Evolutionary conservation across 2,329 filamentous ascomycete species (phyloP).

Genomic region (Penicillium sclerotiorum): DNA sequence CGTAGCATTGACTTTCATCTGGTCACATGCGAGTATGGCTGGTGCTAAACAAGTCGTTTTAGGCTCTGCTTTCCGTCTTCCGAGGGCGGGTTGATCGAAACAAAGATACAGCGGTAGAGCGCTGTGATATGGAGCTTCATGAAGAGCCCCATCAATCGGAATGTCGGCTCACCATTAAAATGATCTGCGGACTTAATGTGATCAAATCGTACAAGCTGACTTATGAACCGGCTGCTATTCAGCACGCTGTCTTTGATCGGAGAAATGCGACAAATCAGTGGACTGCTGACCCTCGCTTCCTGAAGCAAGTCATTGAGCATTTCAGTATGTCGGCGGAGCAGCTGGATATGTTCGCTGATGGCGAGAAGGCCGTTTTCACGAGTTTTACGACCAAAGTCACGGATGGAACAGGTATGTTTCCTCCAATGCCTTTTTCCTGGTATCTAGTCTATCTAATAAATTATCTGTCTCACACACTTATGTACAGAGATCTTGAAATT

Average conservation of each 20-base stretch:
- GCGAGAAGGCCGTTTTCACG: slow-evolving; percentile 62
- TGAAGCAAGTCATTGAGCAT: slow-evolving; percentile 65
- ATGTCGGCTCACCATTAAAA: slow-evolving; percentile 63
- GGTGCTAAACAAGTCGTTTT: not conserved
- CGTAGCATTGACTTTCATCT: too few species aligned
- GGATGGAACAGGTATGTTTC: slow-evolving; percentile 58
- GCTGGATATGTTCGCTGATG: slow-evolving; percentile 62
- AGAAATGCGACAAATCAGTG: slow-evolving; percentile 59
- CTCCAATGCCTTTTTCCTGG: not conserved
- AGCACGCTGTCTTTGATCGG: slow-evolving; percentile 66
- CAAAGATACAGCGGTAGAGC: slow-evolving; percentile 62
- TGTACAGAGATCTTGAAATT: slow-evolving; percentile 63
- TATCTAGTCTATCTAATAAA: too few species aligned
- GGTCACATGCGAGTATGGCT: too few species aligned
- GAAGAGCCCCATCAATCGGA: slow-evolving; percentile 59
- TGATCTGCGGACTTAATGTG: slow-evolving; percentile 66
- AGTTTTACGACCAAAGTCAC: slow-evolving; percentile 68
- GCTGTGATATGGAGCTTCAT: slow-evolving; percentile 63
- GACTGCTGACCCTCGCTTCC: slow-evolving; percentile 58
- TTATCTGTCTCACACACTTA: not conserved
- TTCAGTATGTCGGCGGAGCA: slow-evolving; percentile 67
- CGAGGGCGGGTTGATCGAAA: slow-evolving; percentile 61
- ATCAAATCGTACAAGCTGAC: slow-evolving; percentile 67
- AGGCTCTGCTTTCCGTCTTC: slow-evolving; percentile 64
- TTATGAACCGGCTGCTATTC: slow-evolving; percentile 63